Percentiles rank a stretch among this genome's conserved stretches.
Evolutionary conservation across 768 basidiomycete species (phyloP).

Genomic region (Naematelia aurantialba): DNA sequence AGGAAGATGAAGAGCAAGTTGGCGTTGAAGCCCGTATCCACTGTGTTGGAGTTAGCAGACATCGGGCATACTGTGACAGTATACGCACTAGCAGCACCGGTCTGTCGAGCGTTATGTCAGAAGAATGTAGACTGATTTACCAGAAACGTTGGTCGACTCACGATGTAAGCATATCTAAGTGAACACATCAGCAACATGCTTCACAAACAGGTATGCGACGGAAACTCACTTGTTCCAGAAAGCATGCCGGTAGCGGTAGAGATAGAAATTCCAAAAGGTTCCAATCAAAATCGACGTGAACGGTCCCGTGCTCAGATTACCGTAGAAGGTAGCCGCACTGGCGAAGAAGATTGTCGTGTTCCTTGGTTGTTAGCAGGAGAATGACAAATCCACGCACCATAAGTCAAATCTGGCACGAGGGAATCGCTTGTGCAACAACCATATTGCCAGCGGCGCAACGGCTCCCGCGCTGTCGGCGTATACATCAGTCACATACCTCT

Average conservation of each 20-base stretch:
- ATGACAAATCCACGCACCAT: constrained; percentile 1
- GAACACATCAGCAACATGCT: background rate
- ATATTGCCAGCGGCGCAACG: constrained; percentile 9
- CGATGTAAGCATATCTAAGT: constrained; percentile 10
- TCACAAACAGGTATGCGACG: background rate
- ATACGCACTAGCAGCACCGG: background rate
- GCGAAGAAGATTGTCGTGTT: constrained; percentile 19
- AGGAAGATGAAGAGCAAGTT: constrained; percentile 17
- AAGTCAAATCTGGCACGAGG: constrained; percentile 6
- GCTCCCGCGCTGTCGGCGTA: constrained; percentile 2
- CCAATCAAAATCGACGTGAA: constrained; percentile 12
- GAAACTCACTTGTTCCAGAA: constrained; percentile 21
- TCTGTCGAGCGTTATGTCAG: background rate
- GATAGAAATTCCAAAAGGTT: constrained; percentile 14
- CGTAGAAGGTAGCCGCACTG: constrained; percentile 11
- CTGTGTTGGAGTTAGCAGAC: background rate
- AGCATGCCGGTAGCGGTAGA: constrained; percentile 8
- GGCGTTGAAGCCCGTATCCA: constrained; percentile 12
- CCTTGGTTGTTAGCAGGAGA: background rate
- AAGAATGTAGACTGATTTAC: background rate
- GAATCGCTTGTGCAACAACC: constrained; percentile 13
- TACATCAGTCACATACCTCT: background rate
- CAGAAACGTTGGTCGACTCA: background rate
- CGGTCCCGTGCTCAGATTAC: constrained; percentile 14
- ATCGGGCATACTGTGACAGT: background rate